Percentiles rank a stretch among this genome's conserved stretches.
Evolutionary conservation across 78 protist species (phyloP).

Genomic region (Pigoraptor vietnamica): DNA sequence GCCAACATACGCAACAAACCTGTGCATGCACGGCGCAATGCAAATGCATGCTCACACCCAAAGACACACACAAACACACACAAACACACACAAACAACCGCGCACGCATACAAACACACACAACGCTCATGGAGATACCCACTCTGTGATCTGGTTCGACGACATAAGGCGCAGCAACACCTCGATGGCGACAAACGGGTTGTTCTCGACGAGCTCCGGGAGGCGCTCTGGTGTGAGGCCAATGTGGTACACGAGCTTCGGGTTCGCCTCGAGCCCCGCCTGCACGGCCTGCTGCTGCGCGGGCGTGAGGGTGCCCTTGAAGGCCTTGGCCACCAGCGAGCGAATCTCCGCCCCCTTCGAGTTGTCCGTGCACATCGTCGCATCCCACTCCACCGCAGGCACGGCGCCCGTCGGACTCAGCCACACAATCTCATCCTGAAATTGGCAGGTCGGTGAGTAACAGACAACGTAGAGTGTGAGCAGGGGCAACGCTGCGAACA

Average conservation of each 20-base stretch:
- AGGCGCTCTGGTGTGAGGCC: constrained; percentile 68
- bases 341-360: not conserved
- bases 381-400: constrained; percentile 28
- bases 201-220: constrained; percentile 75
- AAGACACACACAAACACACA: not conserved
- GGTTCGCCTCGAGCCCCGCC: not conserved
- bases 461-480: no score
- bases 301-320: constrained; percentile 10
- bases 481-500: not conserved
- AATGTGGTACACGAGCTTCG: constrained; percentile 46
- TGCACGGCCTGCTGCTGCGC: not conserved
- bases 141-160: constrained; percentile 51
- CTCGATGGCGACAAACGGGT: constrained; percentile 77
- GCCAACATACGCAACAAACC: not conserved
- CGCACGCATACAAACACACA: no score
- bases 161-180: constrained; percentile 64
- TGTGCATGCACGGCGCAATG: no score
- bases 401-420: not conserved
- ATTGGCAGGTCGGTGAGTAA: no score
- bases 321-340: constrained; percentile 4
- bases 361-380: constrained; percentile 33
- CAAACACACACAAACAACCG: not conserved
- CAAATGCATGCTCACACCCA: no score
- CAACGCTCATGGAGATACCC: no score
- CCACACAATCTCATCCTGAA: not conserved